A percentile compares a stretch with the other conserved stretches of the same genome.
Evolutionary conservation across 108 stramenopile species (phyloP).

Genomic region (Pseudonitzschia multiseries): DNA sequence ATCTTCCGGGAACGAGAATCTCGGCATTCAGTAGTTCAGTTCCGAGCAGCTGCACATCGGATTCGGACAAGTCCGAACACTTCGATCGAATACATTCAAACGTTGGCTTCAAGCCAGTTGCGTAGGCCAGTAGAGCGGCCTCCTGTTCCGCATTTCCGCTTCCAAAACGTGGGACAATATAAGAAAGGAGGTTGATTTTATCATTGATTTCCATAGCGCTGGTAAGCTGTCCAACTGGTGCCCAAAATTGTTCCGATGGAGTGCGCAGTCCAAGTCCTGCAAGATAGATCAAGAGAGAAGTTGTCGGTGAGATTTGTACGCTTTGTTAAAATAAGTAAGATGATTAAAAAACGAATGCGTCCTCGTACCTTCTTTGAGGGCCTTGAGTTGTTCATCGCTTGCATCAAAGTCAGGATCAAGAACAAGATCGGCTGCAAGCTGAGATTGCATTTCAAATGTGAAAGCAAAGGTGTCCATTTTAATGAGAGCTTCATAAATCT

Average conservation of each 20-base stretch:
- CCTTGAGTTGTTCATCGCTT: slow-evolving; percentile 77
- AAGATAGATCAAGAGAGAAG: slow-evolving; percentile 21
- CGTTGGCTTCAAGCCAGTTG: slow-evolving; percentile 73
- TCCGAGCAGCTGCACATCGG: slow-evolving; percentile 75
- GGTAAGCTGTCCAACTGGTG: slow-evolving; percentile 82
- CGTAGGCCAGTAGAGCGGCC: slow-evolving; percentile 65
- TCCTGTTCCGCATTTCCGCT: slow-evolving; percentile 69
- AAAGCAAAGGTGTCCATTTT: slow-evolving; percentile 91
- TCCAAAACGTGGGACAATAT: slow-evolving; percentile 83
- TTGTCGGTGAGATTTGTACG: neutral
- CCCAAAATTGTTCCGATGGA: slow-evolving; percentile 85
- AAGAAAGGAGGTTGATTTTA: slow-evolving; percentile 82
- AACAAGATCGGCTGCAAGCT: slow-evolving; percentile 80
- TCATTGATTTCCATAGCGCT: slow-evolving; percentile 79
- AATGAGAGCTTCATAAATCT: slow-evolving; percentile 74
- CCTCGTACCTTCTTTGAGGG: slow-evolving; percentile 75
- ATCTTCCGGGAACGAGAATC: slow-evolving; percentile 60
- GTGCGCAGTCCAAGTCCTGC: slow-evolving; percentile 76
- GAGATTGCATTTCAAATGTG: slow-evolving; percentile 88
- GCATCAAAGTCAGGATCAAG: slow-evolving; percentile 74
- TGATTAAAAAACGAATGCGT: neutral
- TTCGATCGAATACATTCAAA: slow-evolving; percentile 62
- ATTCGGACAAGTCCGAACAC: slow-evolving; percentile 62
- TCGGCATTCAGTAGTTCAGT: slow-evolving; percentile 81
- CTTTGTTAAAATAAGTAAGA: no score